Percentiles rank a stretch among this genome's conserved stretches.
Evolutionary conservation across 2,329 filamentous ascomycete species (phyloP).

Genomic region (Fusarium chlamydosporum): DNA sequence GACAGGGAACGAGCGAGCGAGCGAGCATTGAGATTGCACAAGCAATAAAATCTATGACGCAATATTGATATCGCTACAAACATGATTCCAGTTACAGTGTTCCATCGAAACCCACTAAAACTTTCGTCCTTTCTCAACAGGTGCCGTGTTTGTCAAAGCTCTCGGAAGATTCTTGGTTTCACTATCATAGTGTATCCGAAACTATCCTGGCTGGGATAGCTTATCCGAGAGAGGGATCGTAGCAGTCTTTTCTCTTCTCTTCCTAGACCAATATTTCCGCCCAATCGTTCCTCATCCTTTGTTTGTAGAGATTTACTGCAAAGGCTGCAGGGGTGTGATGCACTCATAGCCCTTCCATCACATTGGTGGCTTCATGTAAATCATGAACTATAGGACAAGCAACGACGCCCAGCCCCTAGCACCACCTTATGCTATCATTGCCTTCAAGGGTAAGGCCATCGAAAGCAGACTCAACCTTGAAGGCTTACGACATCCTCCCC

Average conservation of each 20-base stretch:
- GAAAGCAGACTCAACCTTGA: background rate
- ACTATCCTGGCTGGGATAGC: slow-evolving; percentile 7
- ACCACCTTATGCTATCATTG: slow-evolving; percentile 20
- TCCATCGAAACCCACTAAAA: slow-evolving; percentile 20
- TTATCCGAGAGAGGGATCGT: slow-evolving; percentile 1
- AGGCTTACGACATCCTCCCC: slow-evolving; percentile 17
- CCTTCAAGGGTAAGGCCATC: slow-evolving; percentile 4
- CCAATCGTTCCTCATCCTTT: background rate
- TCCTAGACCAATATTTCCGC: background rate
- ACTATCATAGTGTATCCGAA: slow-evolving; percentile 1
- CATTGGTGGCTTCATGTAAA: slow-evolving; percentile 8
- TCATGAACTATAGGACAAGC: slow-evolving; percentile 2
- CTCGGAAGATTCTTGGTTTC: slow-evolving; percentile 19
- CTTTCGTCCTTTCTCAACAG: slow-evolving; percentile 3
- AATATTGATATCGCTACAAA: background rate
- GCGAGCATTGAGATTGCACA: background rate
- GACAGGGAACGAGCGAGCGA: background rate
- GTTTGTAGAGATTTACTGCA: background rate
- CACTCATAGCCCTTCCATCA: slow-evolving; percentile 14
- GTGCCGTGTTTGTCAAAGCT: slow-evolving; percentile 6
- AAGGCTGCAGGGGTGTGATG: slow-evolving; percentile 12
- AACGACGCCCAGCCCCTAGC: slow-evolving; percentile 17
- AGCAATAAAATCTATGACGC: slow-evolving; percentile 16
- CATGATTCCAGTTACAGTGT: slow-evolving; percentile 11
- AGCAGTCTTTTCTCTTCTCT: background rate